Evolutionary conservation across 2,329 filamentous ascomycete genomes (phyloP), one percentile per base, ranked within the genome.

Genomic region (Cordyceps tenuipes): DNA sequence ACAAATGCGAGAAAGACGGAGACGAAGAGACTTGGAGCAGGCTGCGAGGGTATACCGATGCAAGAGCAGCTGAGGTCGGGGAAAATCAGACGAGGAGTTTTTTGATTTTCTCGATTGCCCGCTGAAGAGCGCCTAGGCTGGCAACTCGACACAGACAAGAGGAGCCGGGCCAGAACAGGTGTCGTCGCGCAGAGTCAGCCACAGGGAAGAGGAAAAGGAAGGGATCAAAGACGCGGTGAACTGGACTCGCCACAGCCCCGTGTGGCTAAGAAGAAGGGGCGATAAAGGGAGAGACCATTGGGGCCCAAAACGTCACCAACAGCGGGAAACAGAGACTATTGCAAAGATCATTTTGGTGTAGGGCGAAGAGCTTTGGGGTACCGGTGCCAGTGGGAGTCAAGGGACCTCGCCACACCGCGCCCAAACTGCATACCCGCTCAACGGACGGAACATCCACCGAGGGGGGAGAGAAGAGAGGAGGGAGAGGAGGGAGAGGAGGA

Each of bases 231-330:
- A 36, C 23, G 36, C 8, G 46, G 26, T 46, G 17, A n/a, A 47
- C 21, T 19, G 8, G 41, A 48, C 57, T 59, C 43, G 57, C 57
- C 57, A 59, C 57, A 59, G 57, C 57, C 57, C 50, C 49, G 23
- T 52, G 57, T 59, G 57, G 57, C 57, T 59, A 53, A 36, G 19
- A 43, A 53, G 48, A 59, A 48, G 50, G 46, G 49, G 13, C 29
- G 50, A 26, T 13, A 15, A 3, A 15, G 41, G 49, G 8, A 44
- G 47, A 44, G 23, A 46, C 8, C 39, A 46, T 52, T 52, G 57
- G 57, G 48, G 57, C 57, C 26, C 23, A 19, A 34, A 39, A 59
- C 39, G n/a, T 59, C 57, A 21, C 19, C 48, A 39, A 59, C 41
- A 52, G 23, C 15, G 23, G 43, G n/a, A 43, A 48, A 48, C 43